phyloP scores from a whole-genome alignment of 192 early-diverging fungal genomes.

The Obelidium mucronatum region DNA sequence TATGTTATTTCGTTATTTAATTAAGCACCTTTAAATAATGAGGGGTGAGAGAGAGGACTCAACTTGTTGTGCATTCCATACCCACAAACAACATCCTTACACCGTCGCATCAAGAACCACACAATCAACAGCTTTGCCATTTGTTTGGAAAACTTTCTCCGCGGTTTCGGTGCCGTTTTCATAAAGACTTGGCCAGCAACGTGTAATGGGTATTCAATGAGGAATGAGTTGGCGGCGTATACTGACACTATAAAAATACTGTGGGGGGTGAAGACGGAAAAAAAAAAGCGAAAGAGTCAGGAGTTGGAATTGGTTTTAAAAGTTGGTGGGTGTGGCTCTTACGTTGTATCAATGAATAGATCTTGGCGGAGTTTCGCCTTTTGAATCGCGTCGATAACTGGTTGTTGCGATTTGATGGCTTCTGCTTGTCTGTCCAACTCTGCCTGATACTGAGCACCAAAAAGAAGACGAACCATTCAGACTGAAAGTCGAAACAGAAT shows the following conservation, averaged over 20 bases:
- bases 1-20: neutral
- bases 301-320: neutral
- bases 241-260: conserved; percentile 46
- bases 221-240: conserved; percentile 46
- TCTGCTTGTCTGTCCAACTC: conserved; percentile 47
- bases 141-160: conserved; percentile 39
- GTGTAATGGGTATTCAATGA: conserved; percentile 47
- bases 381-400: conserved; percentile 44
- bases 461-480: neutral
- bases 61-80: conserved; percentile 57
- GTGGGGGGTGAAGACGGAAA: neutral
- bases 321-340: neutral
- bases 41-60: no score
- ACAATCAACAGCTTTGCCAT: conserved; percentile 38
- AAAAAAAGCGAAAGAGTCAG: neutral
- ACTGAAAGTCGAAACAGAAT: neutral
- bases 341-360: conserved; percentile 47
- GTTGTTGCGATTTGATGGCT: conserved; percentile 38
- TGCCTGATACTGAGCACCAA: conserved; percentile 39
- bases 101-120: conserved; percentile 31
- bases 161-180: neutral
- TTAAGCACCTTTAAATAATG: neutral
- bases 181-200: conserved; percentile 35
- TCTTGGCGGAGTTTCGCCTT: conserved; percentile 47
- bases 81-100: conserved; percentile 29